phyloP scores from a whole-genome alignment of 371 early-diverging fungal genomes.

The Umbelopsis sp. region DNA sequence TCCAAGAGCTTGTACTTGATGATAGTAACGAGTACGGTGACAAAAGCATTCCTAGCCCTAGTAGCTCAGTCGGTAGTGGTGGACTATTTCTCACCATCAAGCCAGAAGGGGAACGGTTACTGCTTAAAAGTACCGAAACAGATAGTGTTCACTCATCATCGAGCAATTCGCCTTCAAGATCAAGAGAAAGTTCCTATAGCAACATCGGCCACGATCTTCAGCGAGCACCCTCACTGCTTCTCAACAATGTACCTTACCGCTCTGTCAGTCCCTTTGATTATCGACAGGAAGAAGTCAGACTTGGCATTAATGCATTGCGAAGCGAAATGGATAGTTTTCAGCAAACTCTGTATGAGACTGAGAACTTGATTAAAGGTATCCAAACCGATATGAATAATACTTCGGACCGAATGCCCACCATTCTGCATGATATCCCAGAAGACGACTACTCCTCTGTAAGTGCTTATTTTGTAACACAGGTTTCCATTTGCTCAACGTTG shows the following conservation, averaged over 20 bases:
- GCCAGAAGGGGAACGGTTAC: constrained; percentile 16
- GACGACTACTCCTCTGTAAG: constrained; percentile 48
- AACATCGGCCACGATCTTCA: constrained; percentile 18
- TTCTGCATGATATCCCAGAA: constrained; percentile 50
- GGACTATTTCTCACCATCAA: constrained; percentile 3
- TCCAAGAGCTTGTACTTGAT: constrained; percentile 22
- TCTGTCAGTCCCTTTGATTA: constrained; percentile 34
- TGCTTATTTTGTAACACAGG: background rate
- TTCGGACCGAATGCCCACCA: constrained; percentile 33
- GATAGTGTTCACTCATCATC: constrained; percentile 19
- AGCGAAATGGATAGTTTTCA: constrained; percentile 33
- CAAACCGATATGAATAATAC: constrained; percentile 44
- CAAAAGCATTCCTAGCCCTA: background rate
- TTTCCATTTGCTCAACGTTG: no score
- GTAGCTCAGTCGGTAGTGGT: constrained; percentile 21
- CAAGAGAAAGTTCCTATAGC: background rate
- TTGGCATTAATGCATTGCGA: constrained; percentile 28
- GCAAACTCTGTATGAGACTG: constrained; percentile 32
- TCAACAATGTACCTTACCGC: constrained; percentile 28
- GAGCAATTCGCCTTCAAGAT: constrained; percentile 2
- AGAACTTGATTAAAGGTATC: constrained; percentile 37
- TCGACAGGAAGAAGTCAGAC: constrained; percentile 29
- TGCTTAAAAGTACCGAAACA: constrained; percentile 1
- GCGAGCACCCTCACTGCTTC: constrained; percentile 24
- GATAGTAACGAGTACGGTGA: constrained; percentile 24